These are phyloP conservation scores for Skeletonema grethae DNA, from an alignment of 108 stramenopile genomes.

Conservation along the genomic window DNA sequence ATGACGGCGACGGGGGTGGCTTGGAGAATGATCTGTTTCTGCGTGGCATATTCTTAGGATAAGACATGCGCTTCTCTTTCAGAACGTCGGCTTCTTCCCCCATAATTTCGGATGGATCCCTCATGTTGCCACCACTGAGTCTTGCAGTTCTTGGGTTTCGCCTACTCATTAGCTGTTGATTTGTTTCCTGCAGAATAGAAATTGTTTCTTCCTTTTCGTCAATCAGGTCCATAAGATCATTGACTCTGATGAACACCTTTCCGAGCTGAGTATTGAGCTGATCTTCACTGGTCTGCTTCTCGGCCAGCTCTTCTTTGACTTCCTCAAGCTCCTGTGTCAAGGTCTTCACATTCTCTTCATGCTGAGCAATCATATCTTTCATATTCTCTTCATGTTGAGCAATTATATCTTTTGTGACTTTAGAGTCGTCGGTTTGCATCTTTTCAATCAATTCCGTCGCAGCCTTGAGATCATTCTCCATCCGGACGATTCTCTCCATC, in stretches of 20 bases:
- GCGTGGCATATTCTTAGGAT: background rate
- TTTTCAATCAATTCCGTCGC: background rate
- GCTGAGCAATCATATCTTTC: background rate
- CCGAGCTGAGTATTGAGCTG: constrained; percentile 48
- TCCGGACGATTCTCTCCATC: too few species aligned
- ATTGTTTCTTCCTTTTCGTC: constrained; percentile 2
- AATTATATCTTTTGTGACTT: constrained; percentile 13
- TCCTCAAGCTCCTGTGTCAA: constrained; percentile 38
- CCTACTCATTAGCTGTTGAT: constrained; percentile 1
- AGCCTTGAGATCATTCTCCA: background rate
- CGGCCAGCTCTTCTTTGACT: constrained; percentile 52
- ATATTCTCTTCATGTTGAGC: constrained; percentile 29
- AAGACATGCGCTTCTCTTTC: background rate
- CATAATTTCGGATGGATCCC: background rate
- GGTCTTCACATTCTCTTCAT: constrained; percentile 17
- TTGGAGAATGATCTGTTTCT: background rate
- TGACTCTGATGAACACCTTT: background rate
- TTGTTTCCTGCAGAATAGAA: background rate
- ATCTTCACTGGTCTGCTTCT: constrained; percentile 44
- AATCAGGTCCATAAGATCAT: background rate
- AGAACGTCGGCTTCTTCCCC: background rate
- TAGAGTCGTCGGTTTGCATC: constrained; percentile 36
- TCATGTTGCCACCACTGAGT: background rate
- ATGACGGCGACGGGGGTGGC: background rate
- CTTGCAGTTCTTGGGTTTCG: background rate